phyloP scores from a whole-genome alignment of 169 alveolate species.

The Plasmodium cynomolgi region DNA sequence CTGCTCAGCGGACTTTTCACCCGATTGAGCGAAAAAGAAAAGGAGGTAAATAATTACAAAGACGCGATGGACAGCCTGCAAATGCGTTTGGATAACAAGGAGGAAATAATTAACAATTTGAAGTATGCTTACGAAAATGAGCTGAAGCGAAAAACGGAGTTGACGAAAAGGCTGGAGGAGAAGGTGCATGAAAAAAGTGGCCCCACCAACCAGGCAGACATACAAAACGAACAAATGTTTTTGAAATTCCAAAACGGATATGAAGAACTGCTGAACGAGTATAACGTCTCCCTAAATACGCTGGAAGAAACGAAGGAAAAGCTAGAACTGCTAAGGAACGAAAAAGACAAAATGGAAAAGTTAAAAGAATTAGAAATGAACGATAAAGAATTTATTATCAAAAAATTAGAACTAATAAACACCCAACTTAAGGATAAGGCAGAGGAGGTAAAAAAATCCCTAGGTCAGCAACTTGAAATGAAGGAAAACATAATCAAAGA shows the following conservation, averaged over 20 bases:
- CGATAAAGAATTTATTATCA: constrained; percentile 59
- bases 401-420: constrained; percentile 55
- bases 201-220: neutral
- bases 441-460: constrained; percentile 24
- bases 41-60: constrained; percentile 37
- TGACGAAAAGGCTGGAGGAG: neutral
- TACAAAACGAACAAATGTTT: constrained; percentile 29
- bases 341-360: constrained; percentile 44
- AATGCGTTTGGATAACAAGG: constrained; percentile 19
- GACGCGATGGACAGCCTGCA: constrained; percentile 16
- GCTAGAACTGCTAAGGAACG: constrained; percentile 20
- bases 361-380: constrained; percentile 44
- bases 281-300: constrained; percentile 23
- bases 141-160: neutral
- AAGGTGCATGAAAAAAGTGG: neutral
- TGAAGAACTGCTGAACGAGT: constrained; percentile 46
- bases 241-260: constrained; percentile 11
- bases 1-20: neutral
- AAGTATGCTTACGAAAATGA: constrained; percentile 26
- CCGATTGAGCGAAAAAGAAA: constrained; percentile 23
- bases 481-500: constrained; percentile 52
- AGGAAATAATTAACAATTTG: constrained; percentile 42
- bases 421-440: constrained; percentile 35
- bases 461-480: constrained; percentile 12
- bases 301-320: constrained; percentile 36